These are phyloP conservation scores for Carex littledalei DNA, from an alignment of 176 grass and related monocot species.

Conservation along the genomic window DNA sequence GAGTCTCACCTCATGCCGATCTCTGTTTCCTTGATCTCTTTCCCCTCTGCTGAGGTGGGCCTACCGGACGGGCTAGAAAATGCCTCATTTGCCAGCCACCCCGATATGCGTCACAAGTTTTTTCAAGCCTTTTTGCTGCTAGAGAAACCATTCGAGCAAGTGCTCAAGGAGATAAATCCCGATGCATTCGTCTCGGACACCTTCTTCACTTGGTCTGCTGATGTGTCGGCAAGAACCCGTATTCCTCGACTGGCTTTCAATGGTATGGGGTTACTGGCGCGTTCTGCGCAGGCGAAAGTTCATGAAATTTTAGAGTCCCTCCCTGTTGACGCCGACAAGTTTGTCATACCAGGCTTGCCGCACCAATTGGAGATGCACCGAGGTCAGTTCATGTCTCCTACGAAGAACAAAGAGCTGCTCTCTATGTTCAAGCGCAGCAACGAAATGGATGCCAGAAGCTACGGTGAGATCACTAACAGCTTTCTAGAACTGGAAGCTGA, in stretches of 20 bases:
- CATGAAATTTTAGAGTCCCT: constrained; percentile 3
- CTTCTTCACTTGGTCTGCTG: constrained; percentile 39
- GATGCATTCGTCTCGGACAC: constrained; percentile 41
- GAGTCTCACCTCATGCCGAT: not conserved
- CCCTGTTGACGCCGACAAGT: not conserved
- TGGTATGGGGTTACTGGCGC: constrained; percentile 38
- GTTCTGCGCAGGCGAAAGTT: constrained; percentile 2
- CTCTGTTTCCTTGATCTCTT: constrained; percentile 22
- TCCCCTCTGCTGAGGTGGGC: constrained; percentile 45
- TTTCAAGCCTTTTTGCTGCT: not conserved
- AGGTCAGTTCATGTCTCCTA: constrained; percentile 8
- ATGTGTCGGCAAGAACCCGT: constrained; percentile 23
- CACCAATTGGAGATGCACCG: constrained; percentile 35
- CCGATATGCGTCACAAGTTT: constrained; percentile 18
- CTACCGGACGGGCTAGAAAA: constrained; percentile 36
- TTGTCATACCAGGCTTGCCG: constrained; percentile 33
- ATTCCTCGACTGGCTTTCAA: constrained; percentile 41
- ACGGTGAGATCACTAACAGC: constrained; percentile 49
- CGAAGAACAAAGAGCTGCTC: not conserved
- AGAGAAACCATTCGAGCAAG: constrained; percentile 33
- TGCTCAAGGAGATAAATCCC: constrained; percentile 14
- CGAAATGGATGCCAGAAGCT: constrained; percentile 20
- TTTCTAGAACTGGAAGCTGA: constrained; percentile 54
- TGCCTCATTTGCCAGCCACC: not conserved
- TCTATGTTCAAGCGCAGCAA: not conserved